These are phyloP conservation scores for Graphium sp. DNA, from an alignment of 2,329 filamentous ascomycete genomes.

Conservation along the genomic window DNA sequence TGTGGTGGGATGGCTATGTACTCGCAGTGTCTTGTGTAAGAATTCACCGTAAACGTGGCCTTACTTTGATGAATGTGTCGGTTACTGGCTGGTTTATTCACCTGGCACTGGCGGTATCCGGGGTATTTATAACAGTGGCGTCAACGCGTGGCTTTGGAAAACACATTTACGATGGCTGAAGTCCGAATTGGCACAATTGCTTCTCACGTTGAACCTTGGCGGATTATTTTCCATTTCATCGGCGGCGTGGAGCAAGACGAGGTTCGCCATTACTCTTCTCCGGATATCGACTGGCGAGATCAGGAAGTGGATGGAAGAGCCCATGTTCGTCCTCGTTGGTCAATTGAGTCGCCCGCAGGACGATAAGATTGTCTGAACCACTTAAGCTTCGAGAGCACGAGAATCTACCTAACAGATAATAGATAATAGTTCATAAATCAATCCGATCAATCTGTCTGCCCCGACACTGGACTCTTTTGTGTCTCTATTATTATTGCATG, in stretches of 20 bases:
- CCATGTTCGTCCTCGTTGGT: too few species aligned
- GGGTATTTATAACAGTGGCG: slow-evolving; percentile 4
- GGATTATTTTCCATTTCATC: slow-evolving; percentile 10
- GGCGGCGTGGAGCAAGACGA: slow-evolving; percentile 13
- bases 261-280: slow-evolving; percentile 13
- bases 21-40: slow-evolving; percentile 11
- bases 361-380: too few species aligned
- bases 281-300: too few species aligned
- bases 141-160: slow-evolving; percentile 6
- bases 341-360: too few species aligned
- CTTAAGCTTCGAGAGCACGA: too few species aligned
- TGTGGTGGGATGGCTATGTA: slow-evolving; percentile 13
- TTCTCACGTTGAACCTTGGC: slow-evolving; percentile 7
- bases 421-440: too few species aligned
- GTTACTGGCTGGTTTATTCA: too few species aligned
- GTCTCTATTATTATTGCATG: too few species aligned
- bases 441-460: too few species aligned
- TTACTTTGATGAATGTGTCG: background rate
- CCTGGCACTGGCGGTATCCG: slow-evolving; percentile 4
- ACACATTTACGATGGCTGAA: slow-evolving; percentile 6
- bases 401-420: too few species aligned
- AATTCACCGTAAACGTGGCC: slow-evolving; percentile 3
- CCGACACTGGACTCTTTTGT: too few species aligned
- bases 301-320: too few species aligned
- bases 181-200: slow-evolving; percentile 1